Base-by-base conservation (phyloP, 1,284 basidiomycete genomes). In the Marasmius fiardii region DNA sequence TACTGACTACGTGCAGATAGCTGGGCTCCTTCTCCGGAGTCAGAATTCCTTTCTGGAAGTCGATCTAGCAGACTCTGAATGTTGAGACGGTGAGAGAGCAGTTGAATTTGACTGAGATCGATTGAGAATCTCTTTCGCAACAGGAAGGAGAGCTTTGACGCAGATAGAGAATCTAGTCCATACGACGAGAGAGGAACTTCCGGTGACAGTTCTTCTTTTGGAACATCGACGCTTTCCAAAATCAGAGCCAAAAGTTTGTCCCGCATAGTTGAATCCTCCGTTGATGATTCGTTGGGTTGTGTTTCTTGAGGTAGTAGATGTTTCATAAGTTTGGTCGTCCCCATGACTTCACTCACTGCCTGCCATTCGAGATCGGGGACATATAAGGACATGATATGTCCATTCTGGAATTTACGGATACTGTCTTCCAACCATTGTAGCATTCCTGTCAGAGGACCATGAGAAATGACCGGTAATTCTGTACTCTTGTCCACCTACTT, bases 331-430 rank as follows among this genome's bases (percentile, higher is more conserved):
- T 12, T 31, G 26, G 28, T 44, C 24, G 44, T 28, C 31, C 53
- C 53, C 10, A 12, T 37, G 20, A 4, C 6, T 44, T 44, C 31
- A 37, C 11, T 33, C 24, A 26, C 48, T 24, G 5, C 44, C n/a
- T 44, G 23, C 59, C 62, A 64, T 31, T 64, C 56, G 10, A 67
- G 52, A 35, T 59, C 56, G 1, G 66, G 66, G 20, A 68, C 55
- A 35, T 67, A 65, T 18, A 47, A n/a, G 12, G 50, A 51, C 21
- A 64, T 55, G 7, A 58, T 54, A 4, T 51, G 57, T 6, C 60
- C 62, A 11, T 53, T 39, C 31, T 61, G 58, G 23, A 61, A 60
- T 37, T 58, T 57, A 18, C 21, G 26, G 33, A 68, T 58, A 14
- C 60, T 62, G 37, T 67, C 67, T 39, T 61, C n/a, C n/a, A n/a